Conservation (phyloP, 2,329 filamentous ascomycete species). For the Teratosphaeria gauchensis region DNA sequence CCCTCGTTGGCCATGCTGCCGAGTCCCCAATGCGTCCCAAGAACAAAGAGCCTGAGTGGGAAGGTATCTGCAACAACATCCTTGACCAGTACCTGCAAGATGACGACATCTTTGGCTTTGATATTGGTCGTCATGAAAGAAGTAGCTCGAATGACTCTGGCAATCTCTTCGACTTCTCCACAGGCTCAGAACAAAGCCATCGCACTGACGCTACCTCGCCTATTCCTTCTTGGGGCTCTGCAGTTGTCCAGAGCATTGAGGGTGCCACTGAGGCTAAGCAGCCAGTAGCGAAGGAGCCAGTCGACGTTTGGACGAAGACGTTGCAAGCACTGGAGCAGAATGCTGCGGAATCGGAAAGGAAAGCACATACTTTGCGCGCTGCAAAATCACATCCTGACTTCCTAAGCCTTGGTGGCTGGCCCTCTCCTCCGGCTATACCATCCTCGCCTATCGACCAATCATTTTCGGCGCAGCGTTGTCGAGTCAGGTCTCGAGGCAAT, state of each 20-base stretch:
- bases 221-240: conserved; percentile 37
- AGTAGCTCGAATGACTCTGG: conserved; percentile 41
- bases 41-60: conserved; percentile 45
- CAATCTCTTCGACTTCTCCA: conserved; percentile 40
- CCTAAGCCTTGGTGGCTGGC: conserved; percentile 25
- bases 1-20: conserved; percentile 10
- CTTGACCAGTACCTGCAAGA: conserved; percentile 56
- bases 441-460: conserved; percentile 21
- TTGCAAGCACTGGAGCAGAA: conserved; percentile 43
- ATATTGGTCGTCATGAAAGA: conserved; percentile 39
- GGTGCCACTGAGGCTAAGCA: conserved; percentile 17
- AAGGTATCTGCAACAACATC: conserved; percentile 50
- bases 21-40: conserved; percentile 33
- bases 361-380: conserved; percentile 30
- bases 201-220: conserved; percentile 34
- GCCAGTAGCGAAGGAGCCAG: conserved; percentile 31
- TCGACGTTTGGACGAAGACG: conserved; percentile 46
- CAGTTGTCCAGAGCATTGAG: conserved; percentile 2
- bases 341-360: conserved; percentile 34
- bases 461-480: conserved; percentile 16
- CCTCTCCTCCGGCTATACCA: conserved; percentile 24
- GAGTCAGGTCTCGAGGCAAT: conserved; percentile 10
- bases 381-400: conserved; percentile 27
- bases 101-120: conserved; percentile 41
- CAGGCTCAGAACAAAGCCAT: conserved; percentile 41